Base-by-base conservation (phyloP, 129 eudicot genomes). In the Smallanthus sonchifolius region DNA sequence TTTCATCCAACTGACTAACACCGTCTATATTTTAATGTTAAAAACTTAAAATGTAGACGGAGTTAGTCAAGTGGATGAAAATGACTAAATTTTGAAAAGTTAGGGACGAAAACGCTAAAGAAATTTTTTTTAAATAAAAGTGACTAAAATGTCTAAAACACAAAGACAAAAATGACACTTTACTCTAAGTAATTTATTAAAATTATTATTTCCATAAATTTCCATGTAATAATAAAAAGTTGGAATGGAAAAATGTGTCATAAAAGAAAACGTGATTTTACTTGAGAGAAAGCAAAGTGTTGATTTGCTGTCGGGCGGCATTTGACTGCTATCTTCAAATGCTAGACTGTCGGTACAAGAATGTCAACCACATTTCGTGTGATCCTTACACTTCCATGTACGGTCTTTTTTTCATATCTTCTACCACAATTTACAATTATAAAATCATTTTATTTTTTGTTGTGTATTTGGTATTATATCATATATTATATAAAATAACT, bases 281-380 rank as follows among this genome's bases (percentile, higher is more conserved):
- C 39, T 10, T 44, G 3, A 16, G 68, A 42, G 69, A 20, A 68
- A 67, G 48, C 60, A 76, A 54, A 32, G 47, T 43, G 48, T 40
- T 76, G 35, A 54, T 52, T 76, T 54, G 74, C 10, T 63, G 80
- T 76, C 67, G 80, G 80, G 80, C 11, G 47, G 80, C 74, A 75
- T 75, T 67, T 32, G 38, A 66, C 67, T 52, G 45, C 5, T 52
- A 39, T 30, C 64, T 66, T 44, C 59, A 76, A 76, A 67, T 57
- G 55, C 36, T 55, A 76, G 47, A 47, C 40, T 68, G 80, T 76
- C 74, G 80, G 80, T 52, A 55, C 67, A 66, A 32, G 59, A 76
- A 76, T 54, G 80, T 65, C 73, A 75, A 51, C 70, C 11, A 54
- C 69, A 59, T 30, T 57, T 28, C 38, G 16, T 15, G 36, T 54